A percentile compares a stretch with the other conserved stretches of the same genome.
phyloP scores from a whole-genome alignment of 2,329 filamentous ascomycete species.

The Colletotrichum melonis region DNA sequence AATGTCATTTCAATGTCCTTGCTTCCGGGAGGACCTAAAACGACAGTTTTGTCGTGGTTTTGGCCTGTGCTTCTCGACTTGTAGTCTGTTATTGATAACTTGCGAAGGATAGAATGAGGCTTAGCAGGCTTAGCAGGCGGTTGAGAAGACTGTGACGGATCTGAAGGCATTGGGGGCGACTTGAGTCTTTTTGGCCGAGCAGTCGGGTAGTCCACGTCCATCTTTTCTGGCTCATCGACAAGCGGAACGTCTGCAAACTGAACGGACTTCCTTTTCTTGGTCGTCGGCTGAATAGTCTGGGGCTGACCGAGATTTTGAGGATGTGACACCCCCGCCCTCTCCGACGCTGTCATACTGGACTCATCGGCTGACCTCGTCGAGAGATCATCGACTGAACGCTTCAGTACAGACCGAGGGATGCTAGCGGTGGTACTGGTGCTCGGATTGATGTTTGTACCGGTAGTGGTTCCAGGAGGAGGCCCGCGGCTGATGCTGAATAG shows the following conservation, averaged over 20 bases:
- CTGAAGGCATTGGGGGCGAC: slow-evolving; percentile 12
- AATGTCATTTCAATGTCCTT: slow-evolving; percentile 27
- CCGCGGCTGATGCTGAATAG: slow-evolving; percentile 45
- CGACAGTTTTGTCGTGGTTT: slow-evolving; percentile 19
- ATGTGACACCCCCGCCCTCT: background rate
- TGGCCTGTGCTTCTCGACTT: slow-evolving; percentile 14
- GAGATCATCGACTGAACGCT: slow-evolving; percentile 1
- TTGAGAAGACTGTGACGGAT: background rate
- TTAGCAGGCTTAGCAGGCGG: background rate
- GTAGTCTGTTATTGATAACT: slow-evolving; percentile 27
- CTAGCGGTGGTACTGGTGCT: background rate
- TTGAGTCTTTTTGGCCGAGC: slow-evolving; percentile 24
- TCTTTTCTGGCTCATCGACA: slow-evolving; percentile 39
- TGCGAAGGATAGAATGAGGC: background rate
- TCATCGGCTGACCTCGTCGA: slow-evolving; percentile 13
- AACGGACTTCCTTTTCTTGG: slow-evolving; percentile 43
- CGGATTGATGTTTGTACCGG: background rate
- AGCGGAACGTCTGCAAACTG: slow-evolving; percentile 44
- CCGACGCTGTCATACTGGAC: slow-evolving; percentile 11
- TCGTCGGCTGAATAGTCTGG: background rate
- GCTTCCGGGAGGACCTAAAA: slow-evolving; percentile 19
- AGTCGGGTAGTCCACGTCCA: slow-evolving; percentile 36
- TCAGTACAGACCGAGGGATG: slow-evolving; percentile 17
- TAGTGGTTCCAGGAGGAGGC: slow-evolving; percentile 5
- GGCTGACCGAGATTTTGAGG: background rate